Evolutionary conservation across 1,284 basidiomycete genomes (phyloP), one percentile per base, ranked within the genome.

Genomic region (Pseudozyma pruni): DNA sequence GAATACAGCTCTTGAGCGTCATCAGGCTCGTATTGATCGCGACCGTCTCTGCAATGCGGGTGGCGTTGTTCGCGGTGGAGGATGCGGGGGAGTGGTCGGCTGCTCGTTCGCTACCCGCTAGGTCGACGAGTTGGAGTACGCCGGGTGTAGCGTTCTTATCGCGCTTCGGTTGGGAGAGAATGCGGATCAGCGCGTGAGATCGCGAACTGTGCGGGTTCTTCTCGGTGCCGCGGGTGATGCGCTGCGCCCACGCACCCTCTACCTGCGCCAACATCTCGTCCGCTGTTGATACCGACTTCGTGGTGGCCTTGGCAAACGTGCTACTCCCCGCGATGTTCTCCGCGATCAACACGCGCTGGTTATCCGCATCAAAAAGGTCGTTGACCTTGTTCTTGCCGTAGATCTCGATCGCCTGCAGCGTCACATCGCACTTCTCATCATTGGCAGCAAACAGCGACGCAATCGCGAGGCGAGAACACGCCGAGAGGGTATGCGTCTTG

Each of bases 11-110:
- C 39, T 66, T 66, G 19, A 66, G 34, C 32, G 55, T 66, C 62
- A 66, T 67, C 10, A 67, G 32, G 32, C 50, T 51, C 13, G 63
- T 59, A 23, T 67, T 67, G 56, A 67, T 67, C n/a, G 63, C 51
- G 0, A 60, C 44, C 2, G 63, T 67, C 29, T 67, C 63, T 3
- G 63, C 43, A 52, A 67, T 67, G 3, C 62, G n/a, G 4, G 34
- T 16, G 4, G 34, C 49, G 4, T 32, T 38, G 8, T 37, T 38
- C 3, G 17, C 22, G 2, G 27, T 13, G 29, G 29, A 14, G 4
- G 35, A 23, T 4, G 40, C 8, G 4, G 51, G 32, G 16, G 59
- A 51, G n/a, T 59, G 45, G 19, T 54, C 50, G 8, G 46, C 39
- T 1, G 62, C 62, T 8, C 64, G 38, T 32, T 68, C 64, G 22